Conservation (phyloP, 176 grass and related monocot genomes). For the Stipa capillata region DNA sequence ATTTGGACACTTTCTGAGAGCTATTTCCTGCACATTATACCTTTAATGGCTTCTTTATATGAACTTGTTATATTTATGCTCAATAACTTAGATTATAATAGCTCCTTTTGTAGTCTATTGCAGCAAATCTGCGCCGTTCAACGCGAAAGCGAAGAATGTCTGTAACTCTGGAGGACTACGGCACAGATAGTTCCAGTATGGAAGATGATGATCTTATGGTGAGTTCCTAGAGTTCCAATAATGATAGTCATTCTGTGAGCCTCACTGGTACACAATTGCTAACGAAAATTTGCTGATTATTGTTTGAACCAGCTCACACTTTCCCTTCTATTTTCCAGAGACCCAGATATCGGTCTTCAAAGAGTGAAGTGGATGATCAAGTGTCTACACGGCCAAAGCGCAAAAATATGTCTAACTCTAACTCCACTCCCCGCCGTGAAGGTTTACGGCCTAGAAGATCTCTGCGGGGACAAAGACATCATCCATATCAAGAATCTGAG, state of each 20-base stretch:
- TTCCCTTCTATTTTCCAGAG: conserved; percentile 31
- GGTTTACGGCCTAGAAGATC: conserved; percentile 87
- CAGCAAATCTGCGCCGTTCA: conserved; percentile 82
- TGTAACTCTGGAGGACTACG: conserved; percentile 84
- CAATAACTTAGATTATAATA: conserved; percentile 18
- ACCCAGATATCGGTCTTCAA: conserved; percentile 75
- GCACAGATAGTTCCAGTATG: conserved; percentile 77
- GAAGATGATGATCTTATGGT: conserved; percentile 99
- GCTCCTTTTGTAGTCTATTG: conserved; percentile 62
- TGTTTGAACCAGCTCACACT: not conserved
- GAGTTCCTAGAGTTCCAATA: conserved; percentile 21
- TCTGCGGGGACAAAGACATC: conserved; percentile 39
- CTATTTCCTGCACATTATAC: not conserved
- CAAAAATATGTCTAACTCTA: conserved; percentile 55
- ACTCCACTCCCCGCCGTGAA: conserved; percentile 71
- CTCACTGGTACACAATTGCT: not conserved
- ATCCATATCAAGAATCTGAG: conserved; percentile 74
- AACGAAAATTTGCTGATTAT: not conserved
- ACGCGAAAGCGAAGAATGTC: conserved; percentile 90
- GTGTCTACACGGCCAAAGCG: conserved; percentile 35
- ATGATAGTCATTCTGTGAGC: not conserved
- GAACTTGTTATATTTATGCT: not conserved
- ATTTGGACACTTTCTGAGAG: not conserved
- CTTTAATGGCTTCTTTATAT: not conserved
- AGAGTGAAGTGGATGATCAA: conserved; percentile 61